A percentile compares a stretch with the other conserved stretches of the same genome.
These are phyloP conservation scores for Fusarium sambucinum DNA, from an alignment of 2,329 filamentous ascomycete species.

Conservation along the genomic window DNA sequence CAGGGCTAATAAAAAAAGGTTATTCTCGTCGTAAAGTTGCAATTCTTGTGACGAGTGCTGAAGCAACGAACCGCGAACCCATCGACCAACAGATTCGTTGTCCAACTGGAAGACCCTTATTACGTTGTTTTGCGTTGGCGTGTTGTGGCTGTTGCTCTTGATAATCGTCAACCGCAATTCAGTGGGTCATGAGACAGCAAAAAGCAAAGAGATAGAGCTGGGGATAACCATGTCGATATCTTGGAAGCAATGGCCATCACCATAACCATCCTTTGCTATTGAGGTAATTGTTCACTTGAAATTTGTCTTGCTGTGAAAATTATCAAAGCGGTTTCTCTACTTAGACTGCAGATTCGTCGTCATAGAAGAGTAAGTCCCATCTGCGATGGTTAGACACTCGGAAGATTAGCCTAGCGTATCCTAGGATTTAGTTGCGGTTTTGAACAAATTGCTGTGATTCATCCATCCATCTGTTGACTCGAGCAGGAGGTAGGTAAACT, in stretches of 20 bases:
- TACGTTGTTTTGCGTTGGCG: conserved; percentile 27
- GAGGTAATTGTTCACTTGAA: conserved; percentile 25
- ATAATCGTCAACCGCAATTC: not conserved
- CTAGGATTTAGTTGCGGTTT: conserved; percentile 2
- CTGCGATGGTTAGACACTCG: conserved; percentile 11
- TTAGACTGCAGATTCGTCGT: conserved; percentile 17
- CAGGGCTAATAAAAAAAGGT: conserved; percentile 12
- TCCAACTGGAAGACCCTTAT: conserved; percentile 46
- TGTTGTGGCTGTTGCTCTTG: not conserved
- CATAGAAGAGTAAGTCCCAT: conserved; percentile 20
- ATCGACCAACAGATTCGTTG: conserved; percentile 17
- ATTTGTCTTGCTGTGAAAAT: conserved; percentile 20
- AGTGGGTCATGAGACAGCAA: conserved; percentile 10
- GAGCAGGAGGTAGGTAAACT: not conserved
- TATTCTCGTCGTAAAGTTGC: conserved; percentile 15
- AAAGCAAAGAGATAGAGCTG: conserved; percentile 10
- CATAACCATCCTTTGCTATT: conserved; percentile 5
- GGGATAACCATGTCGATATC: conserved; percentile 7
- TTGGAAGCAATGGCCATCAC: conserved; percentile 5
- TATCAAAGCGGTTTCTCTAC: not conserved
- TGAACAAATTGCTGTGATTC: not conserved
- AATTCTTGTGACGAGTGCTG: conserved; percentile 12
- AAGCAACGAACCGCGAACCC: not conserved
- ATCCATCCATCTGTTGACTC: not conserved
- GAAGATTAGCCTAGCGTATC: conserved; percentile 13